These are phyloP conservation scores for Nitzschia sp. DNA, from an alignment of 108 stramenopile genomes.

Conservation along the genomic window DNA sequence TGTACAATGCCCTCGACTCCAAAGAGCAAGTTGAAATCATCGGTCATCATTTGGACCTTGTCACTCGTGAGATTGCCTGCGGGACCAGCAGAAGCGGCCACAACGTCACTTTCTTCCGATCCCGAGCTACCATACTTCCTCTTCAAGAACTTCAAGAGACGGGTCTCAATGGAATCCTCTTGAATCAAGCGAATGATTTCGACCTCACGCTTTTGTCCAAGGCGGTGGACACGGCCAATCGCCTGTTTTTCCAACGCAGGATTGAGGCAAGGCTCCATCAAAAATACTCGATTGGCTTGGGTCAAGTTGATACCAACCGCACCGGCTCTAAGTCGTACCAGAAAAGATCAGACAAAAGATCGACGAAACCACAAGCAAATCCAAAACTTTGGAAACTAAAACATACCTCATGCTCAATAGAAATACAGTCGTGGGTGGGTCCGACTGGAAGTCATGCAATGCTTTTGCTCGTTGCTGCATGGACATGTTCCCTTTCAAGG, in stretches of 20 bases:
- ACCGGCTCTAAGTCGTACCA: slow-evolving; percentile 42
- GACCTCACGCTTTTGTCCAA: slow-evolving; percentile 54
- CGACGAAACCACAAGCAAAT: not conserved
- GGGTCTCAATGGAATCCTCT: slow-evolving; percentile 36
- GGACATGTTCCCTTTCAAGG: slow-evolving; percentile 46
- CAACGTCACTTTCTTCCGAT: not conserved
- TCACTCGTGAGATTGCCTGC: slow-evolving; percentile 19
- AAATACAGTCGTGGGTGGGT: slow-evolving; percentile 57
- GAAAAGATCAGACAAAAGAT: not conserved
- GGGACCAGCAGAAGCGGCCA: not conserved
- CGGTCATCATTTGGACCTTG: slow-evolving; percentile 13
- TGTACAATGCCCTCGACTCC: too few relatives aligned
- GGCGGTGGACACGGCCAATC: slow-evolving; percentile 59
- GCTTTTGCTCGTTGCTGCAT: slow-evolving; percentile 46
- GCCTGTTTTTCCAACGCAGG: slow-evolving; percentile 62
- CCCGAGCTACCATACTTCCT: slow-evolving; percentile 32
- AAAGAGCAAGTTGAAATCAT: slow-evolving; percentile 41
- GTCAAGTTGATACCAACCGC: slow-evolving; percentile 67
- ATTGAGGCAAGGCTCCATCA: slow-evolving; percentile 69
- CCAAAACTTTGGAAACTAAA: not conserved
- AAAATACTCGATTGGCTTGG: slow-evolving; percentile 57
- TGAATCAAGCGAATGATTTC: slow-evolving; percentile 29
- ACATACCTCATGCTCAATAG: slow-evolving; percentile 51
- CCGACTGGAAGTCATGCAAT: slow-evolving; percentile 46
- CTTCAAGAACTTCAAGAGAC: slow-evolving; percentile 35